Evolutionary conservation across 2,329 filamentous ascomycete species (phyloP).

Genomic region (Teratosphaeria destructans): DNA sequence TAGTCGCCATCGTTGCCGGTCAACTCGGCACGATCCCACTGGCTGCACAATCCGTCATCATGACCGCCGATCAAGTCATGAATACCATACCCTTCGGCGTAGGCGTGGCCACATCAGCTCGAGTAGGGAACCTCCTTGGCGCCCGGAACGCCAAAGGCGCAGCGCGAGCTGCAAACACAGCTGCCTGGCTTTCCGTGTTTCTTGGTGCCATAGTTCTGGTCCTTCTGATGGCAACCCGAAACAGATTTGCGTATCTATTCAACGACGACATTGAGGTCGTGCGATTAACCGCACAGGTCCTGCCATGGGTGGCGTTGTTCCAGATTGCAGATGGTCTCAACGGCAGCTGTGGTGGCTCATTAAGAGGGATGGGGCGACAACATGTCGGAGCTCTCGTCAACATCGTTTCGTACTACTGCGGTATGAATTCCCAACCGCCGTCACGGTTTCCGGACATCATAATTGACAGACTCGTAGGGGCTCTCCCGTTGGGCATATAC

Average conservation of each 20-base stretch:
- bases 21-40: constrained; percentile 67
- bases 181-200: constrained; percentile 61
- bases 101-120: constrained; percentile 67
- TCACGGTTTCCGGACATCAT: neutral
- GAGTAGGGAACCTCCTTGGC: constrained; percentile 72
- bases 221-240: constrained; percentile 57
- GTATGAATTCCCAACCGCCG: constrained; percentile 21
- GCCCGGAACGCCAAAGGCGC: constrained; percentile 56
- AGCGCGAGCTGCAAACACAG: constrained; percentile 60
- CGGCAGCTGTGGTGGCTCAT: constrained; percentile 68
- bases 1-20: constrained; percentile 73
- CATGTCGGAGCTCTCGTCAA: constrained; percentile 78
- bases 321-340: constrained; percentile 85
- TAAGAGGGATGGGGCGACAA: constrained; percentile 77
- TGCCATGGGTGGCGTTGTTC: constrained; percentile 80
- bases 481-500: constrained; percentile 70
- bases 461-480: constrained; percentile 24
- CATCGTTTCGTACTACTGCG: constrained; percentile 71
- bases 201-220: constrained; percentile 58
- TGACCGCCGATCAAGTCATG: constrained; percentile 64
- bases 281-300: constrained; percentile 60
- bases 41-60: constrained; percentile 77
- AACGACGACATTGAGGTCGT: constrained; percentile 68
- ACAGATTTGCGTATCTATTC: constrained; percentile 69
- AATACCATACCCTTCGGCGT: constrained; percentile 81